Conservation (phyloP, 257 asterid species). For the Apocynum venetum region DNA sequence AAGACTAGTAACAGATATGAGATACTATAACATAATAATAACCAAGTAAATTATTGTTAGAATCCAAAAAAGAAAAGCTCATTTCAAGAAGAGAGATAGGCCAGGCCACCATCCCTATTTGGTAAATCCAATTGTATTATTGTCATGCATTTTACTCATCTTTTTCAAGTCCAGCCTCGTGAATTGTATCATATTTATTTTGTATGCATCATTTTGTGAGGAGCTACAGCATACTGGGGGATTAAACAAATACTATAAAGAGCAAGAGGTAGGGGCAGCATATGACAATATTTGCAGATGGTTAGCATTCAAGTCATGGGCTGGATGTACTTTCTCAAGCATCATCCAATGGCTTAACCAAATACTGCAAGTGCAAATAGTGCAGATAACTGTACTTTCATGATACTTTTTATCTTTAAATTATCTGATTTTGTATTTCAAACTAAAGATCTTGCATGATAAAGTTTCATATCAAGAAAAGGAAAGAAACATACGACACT, state of each 20-base stretch:
- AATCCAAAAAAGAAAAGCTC: constrained; percentile 1
- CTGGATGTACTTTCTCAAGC: constrained; percentile 10
- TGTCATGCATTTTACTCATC: constrained; percentile 16
- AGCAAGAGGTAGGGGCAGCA: not conserved
- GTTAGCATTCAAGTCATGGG: not conserved
- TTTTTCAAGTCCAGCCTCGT: not conserved
- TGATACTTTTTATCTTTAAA: not conserved
- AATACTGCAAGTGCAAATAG: not conserved
- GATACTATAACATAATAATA: not conserved
- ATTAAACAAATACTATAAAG: not conserved
- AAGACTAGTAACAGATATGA: not conserved
- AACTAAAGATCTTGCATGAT: not conserved
- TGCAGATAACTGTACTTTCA: constrained; percentile 14
- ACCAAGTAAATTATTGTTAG: not conserved
- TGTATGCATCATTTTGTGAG: not conserved
- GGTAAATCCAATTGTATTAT: constrained; percentile 25
- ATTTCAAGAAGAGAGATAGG: constrained; percentile 27
- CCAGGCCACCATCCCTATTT: constrained; percentile 30
- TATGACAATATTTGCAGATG: not conserved
- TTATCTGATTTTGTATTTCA: not conserved
- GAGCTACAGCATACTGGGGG: not conserved
- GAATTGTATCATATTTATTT: not conserved
- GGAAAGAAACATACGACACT: constrained; percentile 1
- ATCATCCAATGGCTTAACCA: not conserved
- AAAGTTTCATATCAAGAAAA: not conserved